Percentiles rank a stretch among this genome's conserved stretches.
phyloP scores from a whole-genome alignment of 768 basidiomycete genomes.

The Termitomyces sp. region DNA sequence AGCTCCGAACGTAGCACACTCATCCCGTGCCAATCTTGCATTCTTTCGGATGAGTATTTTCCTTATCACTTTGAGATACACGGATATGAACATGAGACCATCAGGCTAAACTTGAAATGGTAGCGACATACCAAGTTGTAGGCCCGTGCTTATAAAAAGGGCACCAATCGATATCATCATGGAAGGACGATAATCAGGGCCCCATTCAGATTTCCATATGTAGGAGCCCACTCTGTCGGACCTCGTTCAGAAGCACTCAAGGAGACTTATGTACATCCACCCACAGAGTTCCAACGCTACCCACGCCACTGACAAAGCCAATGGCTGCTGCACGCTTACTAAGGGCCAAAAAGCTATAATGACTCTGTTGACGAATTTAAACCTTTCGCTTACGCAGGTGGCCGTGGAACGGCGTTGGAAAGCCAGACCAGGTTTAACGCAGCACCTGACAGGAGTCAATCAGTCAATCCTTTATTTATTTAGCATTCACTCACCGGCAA shows the following conservation, averaged over 20 bases:
- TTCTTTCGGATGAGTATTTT: slow-evolving; percentile 46
- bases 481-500: slow-evolving; percentile 22
- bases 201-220: slow-evolving; percentile 53
- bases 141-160: slow-evolving; percentile 23
- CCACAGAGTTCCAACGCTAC: slow-evolving; percentile 53
- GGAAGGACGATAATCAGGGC: slow-evolving; percentile 54
- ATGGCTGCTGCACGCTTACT: slow-evolving; percentile 54
- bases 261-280: slow-evolving; percentile 6
- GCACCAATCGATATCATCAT: slow-evolving; percentile 43
- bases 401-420: slow-evolving; percentile 54
- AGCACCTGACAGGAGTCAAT: slow-evolving; percentile 18
- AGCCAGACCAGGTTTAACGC: slow-evolving; percentile 56
- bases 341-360: background rate
- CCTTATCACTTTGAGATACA: slow-evolving; percentile 26
- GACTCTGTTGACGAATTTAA: background rate
- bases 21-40: slow-evolving; percentile 35
- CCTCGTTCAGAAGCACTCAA: background rate
- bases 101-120: too few relatives aligned
- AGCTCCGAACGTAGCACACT: slow-evolving; percentile 36
- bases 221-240: slow-evolving; percentile 48
- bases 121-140: slow-evolving; percentile 17
- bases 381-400: slow-evolving; percentile 38
- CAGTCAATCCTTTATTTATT: background rate
- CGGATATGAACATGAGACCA: background rate
- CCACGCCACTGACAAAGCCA: slow-evolving; percentile 54